Conservation (phyloP, 2,329 filamentous ascomycete species). For the Claviceps humidiphila region DNA sequence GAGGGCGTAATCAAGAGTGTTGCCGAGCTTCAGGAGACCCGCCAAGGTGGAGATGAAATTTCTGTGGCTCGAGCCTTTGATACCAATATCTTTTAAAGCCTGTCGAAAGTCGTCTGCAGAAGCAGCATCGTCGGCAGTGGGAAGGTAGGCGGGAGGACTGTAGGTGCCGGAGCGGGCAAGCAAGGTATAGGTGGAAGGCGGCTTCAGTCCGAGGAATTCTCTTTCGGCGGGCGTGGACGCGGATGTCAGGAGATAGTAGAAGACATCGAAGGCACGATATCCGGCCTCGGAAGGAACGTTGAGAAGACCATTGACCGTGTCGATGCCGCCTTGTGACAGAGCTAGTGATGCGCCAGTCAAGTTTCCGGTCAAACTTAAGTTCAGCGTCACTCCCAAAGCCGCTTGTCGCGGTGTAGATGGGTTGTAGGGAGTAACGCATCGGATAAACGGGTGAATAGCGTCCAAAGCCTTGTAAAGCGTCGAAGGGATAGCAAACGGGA, state of each 20-base stretch:
- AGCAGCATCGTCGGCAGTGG: conserved; percentile 83
- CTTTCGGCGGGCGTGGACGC: conserved; percentile 78
- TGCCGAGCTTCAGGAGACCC: conserved; percentile 79
- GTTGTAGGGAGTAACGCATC: conserved; percentile 78
- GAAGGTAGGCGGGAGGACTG: conserved; percentile 72
- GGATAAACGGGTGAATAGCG: conserved; percentile 72
- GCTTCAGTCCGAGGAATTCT: conserved; percentile 73
- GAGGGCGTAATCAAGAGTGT: conserved; percentile 72
- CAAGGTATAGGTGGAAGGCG: conserved; percentile 62
- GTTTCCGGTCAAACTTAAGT: conserved; percentile 67
- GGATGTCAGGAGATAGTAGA: conserved; percentile 92
- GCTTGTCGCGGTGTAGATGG: conserved; percentile 72
- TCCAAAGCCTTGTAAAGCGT: conserved; percentile 67
- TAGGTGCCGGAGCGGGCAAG: conserved; percentile 78
- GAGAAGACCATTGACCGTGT: conserved; percentile 68
- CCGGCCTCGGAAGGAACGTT: conserved; percentile 68
- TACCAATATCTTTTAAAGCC: conserved; percentile 80
- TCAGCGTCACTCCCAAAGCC: conserved; percentile 68
- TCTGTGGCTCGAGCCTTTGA: conserved; percentile 73
- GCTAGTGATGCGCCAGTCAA: conserved; percentile 63
- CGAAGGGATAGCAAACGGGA: conserved; percentile 68
- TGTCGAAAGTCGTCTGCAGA: conserved; percentile 85
- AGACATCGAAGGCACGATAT: conserved; percentile 90
- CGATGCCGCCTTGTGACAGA: conserved; percentile 76
- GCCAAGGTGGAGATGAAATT: conserved; percentile 77